phyloP scores from a whole-genome alignment of 768 basidiomycete species.

The Rickenella mellea region DNA sequence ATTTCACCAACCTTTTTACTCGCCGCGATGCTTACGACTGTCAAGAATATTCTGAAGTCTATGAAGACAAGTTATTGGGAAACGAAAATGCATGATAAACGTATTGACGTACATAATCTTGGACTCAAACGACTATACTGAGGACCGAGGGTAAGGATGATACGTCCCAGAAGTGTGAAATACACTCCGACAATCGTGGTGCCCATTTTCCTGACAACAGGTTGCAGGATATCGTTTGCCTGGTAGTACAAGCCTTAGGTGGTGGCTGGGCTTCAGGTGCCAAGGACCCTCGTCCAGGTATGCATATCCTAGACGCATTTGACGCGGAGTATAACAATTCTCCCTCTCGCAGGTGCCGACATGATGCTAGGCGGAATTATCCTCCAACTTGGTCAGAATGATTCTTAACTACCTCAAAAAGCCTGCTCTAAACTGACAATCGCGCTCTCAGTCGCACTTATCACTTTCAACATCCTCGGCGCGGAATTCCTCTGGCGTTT shows the following conservation, averaged over 20 bases:
- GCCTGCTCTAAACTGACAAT: background rate
- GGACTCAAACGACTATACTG: too few relatives aligned
- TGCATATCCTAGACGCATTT: background rate
- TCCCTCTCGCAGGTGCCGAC: slow-evolving; percentile 25
- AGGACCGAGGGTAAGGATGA: too few relatives aligned
- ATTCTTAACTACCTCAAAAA: background rate
- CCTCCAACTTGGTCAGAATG: slow-evolving; percentile 39
- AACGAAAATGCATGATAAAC: too few relatives aligned
- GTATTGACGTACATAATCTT: too few relatives aligned
- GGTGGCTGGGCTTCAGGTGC: slow-evolving; percentile 44
- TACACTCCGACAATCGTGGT: too few relatives aligned
- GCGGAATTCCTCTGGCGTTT: slow-evolving; percentile 37
- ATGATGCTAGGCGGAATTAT: slow-evolving; percentile 58
- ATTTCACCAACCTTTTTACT: background rate
- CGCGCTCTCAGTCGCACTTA: slow-evolving; percentile 27
- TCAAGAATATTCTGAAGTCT: too few relatives aligned
- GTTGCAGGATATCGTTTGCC: slow-evolving; percentile 39
- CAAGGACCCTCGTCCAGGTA: background rate
- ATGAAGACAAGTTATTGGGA: too few relatives aligned
- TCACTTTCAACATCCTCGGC: slow-evolving; percentile 28
- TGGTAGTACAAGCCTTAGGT: slow-evolving; percentile 57
- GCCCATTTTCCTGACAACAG: slow-evolving; percentile 1
- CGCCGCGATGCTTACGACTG: background rate
- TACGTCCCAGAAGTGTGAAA: too few relatives aligned
- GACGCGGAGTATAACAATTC: background rate